A percentile compares a stretch with the other conserved stretches of the same genome.
These are phyloP conservation scores for Metarhizium album DNA, from an alignment of 2,329 filamentous ascomycete species.

Conservation along the genomic window DNA sequence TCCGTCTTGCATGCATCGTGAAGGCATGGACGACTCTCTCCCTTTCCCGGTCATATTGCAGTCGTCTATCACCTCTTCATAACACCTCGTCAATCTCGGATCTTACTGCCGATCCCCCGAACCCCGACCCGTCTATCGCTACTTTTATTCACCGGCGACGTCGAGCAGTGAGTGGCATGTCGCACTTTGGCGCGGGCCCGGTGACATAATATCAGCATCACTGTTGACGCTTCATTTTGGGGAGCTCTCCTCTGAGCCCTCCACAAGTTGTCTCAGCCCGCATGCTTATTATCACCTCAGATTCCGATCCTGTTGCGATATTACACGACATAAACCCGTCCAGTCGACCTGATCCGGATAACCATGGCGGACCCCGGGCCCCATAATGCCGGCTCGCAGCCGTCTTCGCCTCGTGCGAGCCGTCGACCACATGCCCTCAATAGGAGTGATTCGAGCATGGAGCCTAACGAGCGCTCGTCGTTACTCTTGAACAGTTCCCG, in stretches of 20 bases:
- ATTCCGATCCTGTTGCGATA: neutral
- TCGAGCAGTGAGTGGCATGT: neutral
- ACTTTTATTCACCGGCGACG: neutral
- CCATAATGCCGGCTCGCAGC: conserved; percentile 18
- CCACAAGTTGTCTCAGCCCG: too few species aligned
- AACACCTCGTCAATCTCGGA: neutral
- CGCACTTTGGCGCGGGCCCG: too few species aligned
- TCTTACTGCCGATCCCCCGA: neutral
- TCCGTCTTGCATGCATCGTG: neutral
- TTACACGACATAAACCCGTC: neutral
- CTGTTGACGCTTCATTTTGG: too few species aligned
- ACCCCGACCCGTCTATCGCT: too few species aligned
- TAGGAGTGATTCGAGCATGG: conserved; percentile 18
- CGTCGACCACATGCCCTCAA: conserved; percentile 18
- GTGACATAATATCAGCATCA: too few species aligned
- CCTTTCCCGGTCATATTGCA: neutral
- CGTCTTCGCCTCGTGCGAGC: conserved; percentile 21
- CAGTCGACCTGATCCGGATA: neutral
- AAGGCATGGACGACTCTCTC: neutral
- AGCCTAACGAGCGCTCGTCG: conserved; percentile 34
- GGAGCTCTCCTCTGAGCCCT: too few species aligned
- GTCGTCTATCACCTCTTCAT: neutral
- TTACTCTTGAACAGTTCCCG: conserved; percentile 27
- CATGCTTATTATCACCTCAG: neutral
- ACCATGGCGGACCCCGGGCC: conserved; percentile 21